Evolutionary conservation across 805 yeast species (phyloP), one percentile per base, ranked within the genome.

Genomic region (Spathaspora gorwiae): DNA sequence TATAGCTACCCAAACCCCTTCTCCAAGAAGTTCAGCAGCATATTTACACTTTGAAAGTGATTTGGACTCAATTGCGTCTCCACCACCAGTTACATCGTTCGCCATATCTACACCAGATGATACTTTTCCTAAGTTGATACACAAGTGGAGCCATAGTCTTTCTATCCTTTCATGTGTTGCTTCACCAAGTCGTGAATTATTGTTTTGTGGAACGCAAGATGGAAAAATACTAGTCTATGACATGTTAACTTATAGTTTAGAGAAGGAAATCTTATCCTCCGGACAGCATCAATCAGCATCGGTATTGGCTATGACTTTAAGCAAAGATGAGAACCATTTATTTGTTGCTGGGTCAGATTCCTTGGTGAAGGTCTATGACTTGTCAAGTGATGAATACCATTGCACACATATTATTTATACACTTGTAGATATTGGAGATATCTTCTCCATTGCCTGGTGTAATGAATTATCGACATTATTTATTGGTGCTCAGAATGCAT

Each of bases 301-400:
- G n/a, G 87, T 92, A 2, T 68, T 90, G 33, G 83, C 94, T 55
- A 60, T 92, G 48, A 66, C 80, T 24, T 66, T 78, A 37, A 76
- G 81, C 9, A 61, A 65, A 3, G 74, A 71, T 51, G 90, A 81
- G 54, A 68, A 73, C 38, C 74, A 67, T 40, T 71, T 92, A 34
- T 85, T 94, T 55, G 80, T 94, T 33, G 97, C 94, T 2, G 92
- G 96, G 1, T 82, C 94, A 7, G 98, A 92, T 60, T 90, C 97
- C 2, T 68, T 92, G 40, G 84, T 92, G 30, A 87, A 89, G 59
- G 81, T 89, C 1, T 94, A 96, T 95, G 81, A 84, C 46, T 70
- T 88, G 15, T 63, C 74, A 1, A 61, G 29, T 14, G 47, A 48
- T n/a, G 30, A 42, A 27, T 54, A 61, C 34, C 51, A 46, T 10